Conservation (phyloP, 192 early-diverging fungal species). For the Paraglomus occultum region DNA sequence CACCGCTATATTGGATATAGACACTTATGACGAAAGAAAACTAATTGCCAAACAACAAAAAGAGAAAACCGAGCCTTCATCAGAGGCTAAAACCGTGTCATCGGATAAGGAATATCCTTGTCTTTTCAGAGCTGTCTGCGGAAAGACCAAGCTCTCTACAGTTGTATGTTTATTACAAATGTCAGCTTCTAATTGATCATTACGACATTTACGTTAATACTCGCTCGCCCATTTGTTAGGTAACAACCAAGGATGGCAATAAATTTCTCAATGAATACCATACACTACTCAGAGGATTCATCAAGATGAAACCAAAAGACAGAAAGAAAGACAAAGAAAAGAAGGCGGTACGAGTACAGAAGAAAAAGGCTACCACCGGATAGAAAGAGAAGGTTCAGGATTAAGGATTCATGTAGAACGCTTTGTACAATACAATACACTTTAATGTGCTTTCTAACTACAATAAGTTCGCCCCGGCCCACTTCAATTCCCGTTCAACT, state of each 20-base stretch:
- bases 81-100: conserved; percentile 8
- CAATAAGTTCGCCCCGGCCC: too few species aligned
- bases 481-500: too few species aligned
- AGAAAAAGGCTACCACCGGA: conserved; percentile 18
- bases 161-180: conserved; percentile 32
- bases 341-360: conserved; percentile 28
- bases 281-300: conserved; percentile 43
- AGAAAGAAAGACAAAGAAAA: conserved; percentile 43
- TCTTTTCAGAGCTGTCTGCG: conserved; percentile 37
- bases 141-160: conserved; percentile 42
- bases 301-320: conserved; percentile 54
- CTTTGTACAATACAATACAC: too few species aligned
- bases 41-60: conserved; percentile 7
- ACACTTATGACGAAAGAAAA: conserved; percentile 1
- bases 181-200: neutral
- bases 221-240: conserved; percentile 25
- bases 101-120: conserved; percentile 42
- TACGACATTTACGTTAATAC: neutral
- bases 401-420: too few species aligned
- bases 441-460: too few species aligned
- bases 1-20: neutral
- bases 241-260: conserved; percentile 37
- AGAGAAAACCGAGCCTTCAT: conserved; percentile 19
- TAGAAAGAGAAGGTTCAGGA: too few species aligned
- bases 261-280: conserved; percentile 39